phyloP scores from a whole-genome alignment of 2,329 filamentous ascomycete genomes.

The Arachnomyces sp. region DNA sequence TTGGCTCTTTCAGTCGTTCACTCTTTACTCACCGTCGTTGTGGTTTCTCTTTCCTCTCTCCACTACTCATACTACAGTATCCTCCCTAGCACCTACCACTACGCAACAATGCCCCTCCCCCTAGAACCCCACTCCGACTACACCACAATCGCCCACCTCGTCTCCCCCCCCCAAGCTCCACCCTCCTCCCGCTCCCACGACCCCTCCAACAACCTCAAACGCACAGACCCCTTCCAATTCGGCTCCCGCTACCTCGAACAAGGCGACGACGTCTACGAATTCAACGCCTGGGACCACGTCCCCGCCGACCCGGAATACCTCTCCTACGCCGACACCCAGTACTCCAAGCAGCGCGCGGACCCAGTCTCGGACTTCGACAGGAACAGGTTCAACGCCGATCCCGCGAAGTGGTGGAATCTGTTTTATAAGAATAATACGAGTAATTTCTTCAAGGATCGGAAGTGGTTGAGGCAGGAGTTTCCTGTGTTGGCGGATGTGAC shows the following conservation, averaged over 20 bases:
- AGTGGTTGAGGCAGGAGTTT: slow-evolving; percentile 95
- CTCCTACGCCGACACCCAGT: slow-evolving; percentile 77
- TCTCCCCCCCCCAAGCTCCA: slow-evolving; percentile 40
- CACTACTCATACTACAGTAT: slow-evolving; percentile 4
- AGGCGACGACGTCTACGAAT: slow-evolving; percentile 85
- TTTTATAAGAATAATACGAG: slow-evolving; percentile 97
- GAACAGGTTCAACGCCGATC: slow-evolving; percentile 76
- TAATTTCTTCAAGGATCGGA: slow-evolving; percentile 98
- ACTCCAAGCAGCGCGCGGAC: slow-evolving; percentile 70
- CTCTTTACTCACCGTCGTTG: not conserved
- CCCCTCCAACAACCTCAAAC: slow-evolving; percentile 65
- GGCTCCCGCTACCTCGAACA: slow-evolving; percentile 78
- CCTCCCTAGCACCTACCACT: too few species aligned
- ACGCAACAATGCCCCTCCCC: slow-evolving; percentile 12
- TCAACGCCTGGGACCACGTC: slow-evolving; percentile 99
- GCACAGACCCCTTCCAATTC: slow-evolving; percentile 89
- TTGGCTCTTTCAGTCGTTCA: too few species aligned
- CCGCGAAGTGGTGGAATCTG: slow-evolving; percentile 93
- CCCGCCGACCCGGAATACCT: slow-evolving; percentile 83
- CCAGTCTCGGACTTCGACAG: slow-evolving; percentile 93
- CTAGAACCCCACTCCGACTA: slow-evolving; percentile 20
- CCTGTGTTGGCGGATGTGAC: slow-evolving; percentile 75
- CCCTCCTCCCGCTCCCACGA: slow-evolving; percentile 60
- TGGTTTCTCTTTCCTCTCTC: slow-evolving; percentile 1
- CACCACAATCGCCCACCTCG: slow-evolving; percentile 32